Evolutionary conservation across 805 yeast species (phyloP).

Genomic region (Wickerhamomyces queroliae): DNA sequence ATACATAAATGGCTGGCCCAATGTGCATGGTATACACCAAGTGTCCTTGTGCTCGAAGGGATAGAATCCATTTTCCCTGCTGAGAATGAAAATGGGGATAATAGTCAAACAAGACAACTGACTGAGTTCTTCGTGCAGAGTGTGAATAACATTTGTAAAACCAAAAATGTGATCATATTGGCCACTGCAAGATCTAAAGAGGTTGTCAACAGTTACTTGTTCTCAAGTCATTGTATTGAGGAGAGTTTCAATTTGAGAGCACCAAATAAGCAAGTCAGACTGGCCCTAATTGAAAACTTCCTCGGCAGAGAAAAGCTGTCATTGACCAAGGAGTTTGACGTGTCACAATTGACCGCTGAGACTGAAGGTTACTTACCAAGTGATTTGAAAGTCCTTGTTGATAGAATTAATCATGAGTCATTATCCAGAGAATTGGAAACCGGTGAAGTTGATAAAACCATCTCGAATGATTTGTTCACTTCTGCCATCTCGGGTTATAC

Average conservation of each 20-base stretch:
- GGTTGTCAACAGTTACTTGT: slow-evolving; percentile 51
- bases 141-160: slow-evolving; percentile 31
- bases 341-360: slow-evolving; percentile 52
- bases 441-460: slow-evolving; percentile 1
- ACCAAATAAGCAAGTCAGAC: slow-evolving; percentile 63
- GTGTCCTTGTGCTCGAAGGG: slow-evolving; percentile 71
- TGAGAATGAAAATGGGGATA: slow-evolving; percentile 51
- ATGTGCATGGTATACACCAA: slow-evolving; percentile 74
- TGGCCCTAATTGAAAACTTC: slow-evolving; percentile 31
- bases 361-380: slow-evolving; percentile 89
- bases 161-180: slow-evolving; percentile 48
- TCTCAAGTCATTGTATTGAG: slow-evolving; percentile 67
- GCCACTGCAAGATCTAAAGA: slow-evolving; percentile 63
- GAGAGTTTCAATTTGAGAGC: slow-evolving; percentile 53
- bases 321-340: slow-evolving; percentile 35
- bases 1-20: slow-evolving; percentile 39
- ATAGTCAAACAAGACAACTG: slow-evolving; percentile 55
- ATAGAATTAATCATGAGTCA: slow-evolving; percentile 56
- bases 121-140: slow-evolving; percentile 52
- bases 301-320: slow-evolving; percentile 19
- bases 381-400: slow-evolving; percentile 68
- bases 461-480: slow-evolving; percentile 37
- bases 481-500: slow-evolving; percentile 61
- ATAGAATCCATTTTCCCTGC: slow-evolving; percentile 68
- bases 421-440: slow-evolving; percentile 12